phyloP scores from a whole-genome alignment of 805 yeast species.

The Ogataea henricii region DNA sequence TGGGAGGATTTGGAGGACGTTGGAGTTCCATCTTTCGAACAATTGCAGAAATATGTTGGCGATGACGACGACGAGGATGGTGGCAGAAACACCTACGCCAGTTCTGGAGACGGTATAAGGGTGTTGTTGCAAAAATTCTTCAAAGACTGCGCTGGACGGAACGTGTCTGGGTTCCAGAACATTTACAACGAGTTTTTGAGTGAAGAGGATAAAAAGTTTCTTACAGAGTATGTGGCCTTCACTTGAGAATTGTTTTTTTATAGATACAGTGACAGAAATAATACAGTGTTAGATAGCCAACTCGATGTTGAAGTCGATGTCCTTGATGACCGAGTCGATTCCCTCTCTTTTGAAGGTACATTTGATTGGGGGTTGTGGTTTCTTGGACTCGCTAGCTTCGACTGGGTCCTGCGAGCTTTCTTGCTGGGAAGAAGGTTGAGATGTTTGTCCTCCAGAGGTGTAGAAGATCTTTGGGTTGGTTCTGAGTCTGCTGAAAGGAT shows the following conservation, averaged over 20 bases:
- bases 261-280: not conserved
- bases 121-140: conserved; percentile 52
- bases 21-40: conserved; percentile 63
- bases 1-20: conserved; percentile 80
- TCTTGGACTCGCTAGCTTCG: not conserved
- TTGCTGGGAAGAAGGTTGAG: conserved; percentile 37
- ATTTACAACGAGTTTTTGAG: conserved; percentile 46
- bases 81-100: conserved; percentile 33
- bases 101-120: conserved; percentile 34
- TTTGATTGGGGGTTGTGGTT: conserved; percentile 28
- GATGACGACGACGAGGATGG: conserved; percentile 25
- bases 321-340: conserved; percentile 34
- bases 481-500: conserved; percentile 89
- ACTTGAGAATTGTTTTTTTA: conserved; percentile 6
- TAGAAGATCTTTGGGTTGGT: conserved; percentile 87
- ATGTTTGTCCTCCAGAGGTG: conserved; percentile 43
- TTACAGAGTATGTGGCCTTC: conserved; percentile 46
- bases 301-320: conserved; percentile 31
- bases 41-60: conserved; percentile 57
- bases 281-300: conserved; percentile 16
- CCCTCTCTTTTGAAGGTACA: conserved; percentile 33
- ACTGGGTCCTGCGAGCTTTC: conserved; percentile 33
- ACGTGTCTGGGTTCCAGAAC: conserved; percentile 51
- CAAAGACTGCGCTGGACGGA: conserved; percentile 53
- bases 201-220: conserved; percentile 54